phyloP scores from a whole-genome alignment of 257 asterid species.

The Solanum appendiculatum region DNA sequence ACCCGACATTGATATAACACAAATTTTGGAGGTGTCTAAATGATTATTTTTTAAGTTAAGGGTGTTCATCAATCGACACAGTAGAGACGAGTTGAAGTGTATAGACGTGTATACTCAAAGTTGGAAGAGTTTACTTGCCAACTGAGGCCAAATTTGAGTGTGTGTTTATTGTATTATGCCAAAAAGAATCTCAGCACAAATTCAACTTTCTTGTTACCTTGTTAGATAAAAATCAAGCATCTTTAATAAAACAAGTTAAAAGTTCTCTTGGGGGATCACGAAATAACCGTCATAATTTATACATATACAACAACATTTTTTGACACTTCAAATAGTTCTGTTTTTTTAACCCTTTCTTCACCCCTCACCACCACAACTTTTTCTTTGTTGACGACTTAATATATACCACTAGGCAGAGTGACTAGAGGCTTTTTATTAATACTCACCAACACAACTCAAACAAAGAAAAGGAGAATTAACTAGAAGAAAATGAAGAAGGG shows the following conservation, averaged over 20 bases:
- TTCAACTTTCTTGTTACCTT: background rate
- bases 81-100: background rate
- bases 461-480: background rate
- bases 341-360: background rate
- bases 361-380: background rate
- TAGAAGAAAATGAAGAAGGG: background rate
- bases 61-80: background rate
- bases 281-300: background rate
- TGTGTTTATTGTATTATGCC: background rate
- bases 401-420: background rate
- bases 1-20: fast-evolving
- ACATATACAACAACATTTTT: background rate
- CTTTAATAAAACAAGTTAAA: background rate
- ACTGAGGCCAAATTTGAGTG: background rate
- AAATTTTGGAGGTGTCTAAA: background rate
- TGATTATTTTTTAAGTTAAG: background rate
- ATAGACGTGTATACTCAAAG: background rate
- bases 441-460: background rate
- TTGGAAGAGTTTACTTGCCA: background rate
- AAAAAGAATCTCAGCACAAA: background rate
- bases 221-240: background rate
- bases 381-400: too few relatives aligned
- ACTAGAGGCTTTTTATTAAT: background rate
- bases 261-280: background rate
- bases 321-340: background rate